phyloP scores from a whole-genome alignment of 257 asterid genomes.

The Solanum bulbocastanum region DNA sequence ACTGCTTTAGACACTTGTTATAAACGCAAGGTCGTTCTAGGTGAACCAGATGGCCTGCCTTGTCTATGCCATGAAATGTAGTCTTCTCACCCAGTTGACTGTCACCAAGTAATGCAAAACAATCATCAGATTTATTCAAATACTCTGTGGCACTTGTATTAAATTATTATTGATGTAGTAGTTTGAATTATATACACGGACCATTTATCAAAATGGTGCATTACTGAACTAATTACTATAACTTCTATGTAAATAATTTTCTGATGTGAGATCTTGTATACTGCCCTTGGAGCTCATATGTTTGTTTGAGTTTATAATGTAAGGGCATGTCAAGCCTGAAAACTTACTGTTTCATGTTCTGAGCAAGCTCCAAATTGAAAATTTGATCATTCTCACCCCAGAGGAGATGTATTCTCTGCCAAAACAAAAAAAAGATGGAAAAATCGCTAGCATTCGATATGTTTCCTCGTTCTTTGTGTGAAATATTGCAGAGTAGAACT shows the following conservation, averaged over 20 bases:
- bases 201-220: background rate
- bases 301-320: background rate
- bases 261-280: background rate
- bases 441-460: background rate
- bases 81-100: conserved; percentile 67
- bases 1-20: conserved; percentile 51
- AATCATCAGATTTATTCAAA: background rate
- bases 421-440: background rate
- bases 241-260: background rate
- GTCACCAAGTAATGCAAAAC: conserved; percentile 1
- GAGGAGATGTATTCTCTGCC: conserved; percentile 74
- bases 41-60: conserved; percentile 88
- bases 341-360: conserved; percentile 67
- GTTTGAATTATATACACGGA: background rate
- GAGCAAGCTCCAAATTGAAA: conserved; percentile 65
- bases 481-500: background rate
- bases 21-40: conserved; percentile 76
- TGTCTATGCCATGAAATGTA: conserved; percentile 40
- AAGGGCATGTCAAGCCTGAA: background rate
- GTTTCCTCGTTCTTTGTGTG: background rate
- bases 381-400: conserved; percentile 94
- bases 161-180: background rate
- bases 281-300: background rate
- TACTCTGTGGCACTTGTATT: background rate
- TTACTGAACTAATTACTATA: background rate